Evolutionary conservation across 768 basidiomycete genomes (phyloP).

Genomic region (Hygrocybe punicea): DNA sequence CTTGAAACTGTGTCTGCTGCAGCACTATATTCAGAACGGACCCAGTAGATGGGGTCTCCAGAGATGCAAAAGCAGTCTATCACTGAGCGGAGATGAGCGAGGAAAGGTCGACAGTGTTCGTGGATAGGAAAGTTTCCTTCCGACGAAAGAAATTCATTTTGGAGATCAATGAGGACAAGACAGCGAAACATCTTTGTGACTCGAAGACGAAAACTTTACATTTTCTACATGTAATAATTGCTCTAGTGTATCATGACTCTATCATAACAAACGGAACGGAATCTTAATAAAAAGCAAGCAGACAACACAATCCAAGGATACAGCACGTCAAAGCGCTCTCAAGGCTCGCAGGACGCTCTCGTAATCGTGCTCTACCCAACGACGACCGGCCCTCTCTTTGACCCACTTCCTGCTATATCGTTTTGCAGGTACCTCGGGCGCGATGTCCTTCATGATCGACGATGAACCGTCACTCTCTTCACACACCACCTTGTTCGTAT

Average conservation of each 20-base stretch:
- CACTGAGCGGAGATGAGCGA: constrained; percentile 15
- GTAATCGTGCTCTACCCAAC: constrained; percentile 38
- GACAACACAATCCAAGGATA: neutral
- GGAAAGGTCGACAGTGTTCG: constrained; percentile 15
- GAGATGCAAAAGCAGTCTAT: constrained; percentile 14
- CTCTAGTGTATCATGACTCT: too few species aligned
- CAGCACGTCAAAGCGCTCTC: constrained; percentile 28
- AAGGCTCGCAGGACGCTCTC: constrained; percentile 33
- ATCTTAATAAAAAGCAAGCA: too few species aligned
- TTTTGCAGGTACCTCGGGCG: constrained; percentile 8
- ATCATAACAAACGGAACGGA: too few species aligned
- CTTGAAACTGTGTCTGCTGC: neutral
- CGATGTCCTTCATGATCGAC: constrained; percentile 6
- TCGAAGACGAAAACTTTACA: neutral
- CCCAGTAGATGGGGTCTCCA: constrained; percentile 18
- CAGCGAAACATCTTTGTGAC: neutral
- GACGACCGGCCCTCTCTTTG: constrained; percentile 36
- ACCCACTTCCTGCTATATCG: constrained; percentile 38
- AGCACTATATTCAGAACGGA: constrained; percentile 21
- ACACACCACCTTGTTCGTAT: neutral
- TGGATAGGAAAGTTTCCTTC: constrained; percentile 23
- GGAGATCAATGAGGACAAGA: constrained; percentile 28
- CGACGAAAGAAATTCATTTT: constrained; percentile 27
- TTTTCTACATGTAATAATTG: neutral
- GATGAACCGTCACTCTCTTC: neutral